These are phyloP conservation scores for Earliella scabrosa DNA, from an alignment of 1,284 basidiomycete genomes.

Conservation along the genomic window DNA sequence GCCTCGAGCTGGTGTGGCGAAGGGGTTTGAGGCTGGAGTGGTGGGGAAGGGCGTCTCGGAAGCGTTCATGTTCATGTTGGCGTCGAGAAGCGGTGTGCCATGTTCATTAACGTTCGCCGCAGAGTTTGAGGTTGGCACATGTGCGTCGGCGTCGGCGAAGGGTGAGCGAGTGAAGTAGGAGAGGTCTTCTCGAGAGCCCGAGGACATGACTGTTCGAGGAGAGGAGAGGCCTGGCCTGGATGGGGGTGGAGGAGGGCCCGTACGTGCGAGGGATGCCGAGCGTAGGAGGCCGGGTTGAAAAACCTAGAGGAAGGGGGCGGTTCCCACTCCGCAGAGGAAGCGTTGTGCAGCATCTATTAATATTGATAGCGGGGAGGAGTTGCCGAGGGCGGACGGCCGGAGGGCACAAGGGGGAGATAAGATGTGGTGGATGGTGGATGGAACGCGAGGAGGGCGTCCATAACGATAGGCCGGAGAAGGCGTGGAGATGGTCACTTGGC, in stretches of 20 bases:
- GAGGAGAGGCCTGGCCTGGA: conserved; percentile 5
- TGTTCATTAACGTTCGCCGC: neutral
- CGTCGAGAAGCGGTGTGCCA: neutral
- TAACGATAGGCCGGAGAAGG: neutral
- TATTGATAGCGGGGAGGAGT: conserved; percentile 20
- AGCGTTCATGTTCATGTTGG: neutral
- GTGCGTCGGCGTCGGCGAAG: conserved; percentile 8
- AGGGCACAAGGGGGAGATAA: conserved; percentile 17
- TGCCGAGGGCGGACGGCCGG: conserved; percentile 3
- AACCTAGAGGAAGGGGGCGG: conserved; percentile 6
- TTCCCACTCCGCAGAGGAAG: conserved; percentile 19
- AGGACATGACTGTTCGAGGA: conserved; percentile 15
- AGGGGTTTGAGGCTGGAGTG: conserved; percentile 11
- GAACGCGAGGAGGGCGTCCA: neutral
- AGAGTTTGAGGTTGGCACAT: neutral
- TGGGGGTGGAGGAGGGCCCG: conserved; percentile 11
- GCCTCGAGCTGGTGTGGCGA: conserved; percentile 16
- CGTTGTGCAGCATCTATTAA: conserved; percentile 11
- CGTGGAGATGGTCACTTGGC: neutral
- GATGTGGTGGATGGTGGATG: neutral
- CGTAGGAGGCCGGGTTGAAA: conserved; percentile 14
- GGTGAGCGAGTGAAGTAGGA: conserved; percentile 6
- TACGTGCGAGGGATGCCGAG: neutral
- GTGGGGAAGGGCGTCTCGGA: neutral
- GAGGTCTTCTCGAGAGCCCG: conserved; percentile 7